Conservation (phyloP, 2,329 filamentous ascomycete species). For the Colletotrichum filicis region DNA sequence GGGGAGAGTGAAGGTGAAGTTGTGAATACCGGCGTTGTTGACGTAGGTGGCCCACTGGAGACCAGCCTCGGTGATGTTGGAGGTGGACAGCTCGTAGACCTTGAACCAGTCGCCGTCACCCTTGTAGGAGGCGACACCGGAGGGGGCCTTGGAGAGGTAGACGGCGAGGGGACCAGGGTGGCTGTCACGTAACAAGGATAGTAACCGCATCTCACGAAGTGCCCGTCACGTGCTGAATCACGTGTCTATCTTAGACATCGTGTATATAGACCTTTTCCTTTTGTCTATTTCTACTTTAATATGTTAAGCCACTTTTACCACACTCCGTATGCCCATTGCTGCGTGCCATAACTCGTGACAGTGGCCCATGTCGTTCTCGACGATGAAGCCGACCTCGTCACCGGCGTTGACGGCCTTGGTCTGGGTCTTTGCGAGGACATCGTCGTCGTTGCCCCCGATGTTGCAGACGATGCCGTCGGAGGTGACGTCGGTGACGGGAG, state of each 20-base stretch:
- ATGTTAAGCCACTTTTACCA: too few relatives aligned
- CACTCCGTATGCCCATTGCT: too few relatives aligned
- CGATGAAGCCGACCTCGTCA: constrained; percentile 53
- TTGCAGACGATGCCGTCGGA: constrained; percentile 53
- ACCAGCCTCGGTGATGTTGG: constrained; percentile 41
- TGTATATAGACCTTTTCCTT: too few relatives aligned
- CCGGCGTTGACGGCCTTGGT: constrained; percentile 51
- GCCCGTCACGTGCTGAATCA: too few relatives aligned
- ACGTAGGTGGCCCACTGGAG: constrained; percentile 46
- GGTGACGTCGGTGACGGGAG: constrained; percentile 51
- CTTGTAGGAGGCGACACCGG: constrained; percentile 42
- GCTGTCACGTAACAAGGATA: too few relatives aligned
- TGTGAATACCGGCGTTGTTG: constrained; percentile 43
- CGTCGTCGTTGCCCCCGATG: constrained; percentile 48
- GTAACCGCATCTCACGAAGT: too few relatives aligned
- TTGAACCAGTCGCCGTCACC: constrained; percentile 51
- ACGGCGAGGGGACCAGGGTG: constrained; percentile 52
- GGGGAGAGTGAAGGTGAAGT: constrained; percentile 54
- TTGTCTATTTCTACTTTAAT: too few relatives aligned
- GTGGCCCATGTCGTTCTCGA: constrained; percentile 48
- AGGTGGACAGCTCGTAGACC: constrained; percentile 47
- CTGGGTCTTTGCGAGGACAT: constrained; percentile 48
- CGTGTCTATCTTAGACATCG: too few relatives aligned
- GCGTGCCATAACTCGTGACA: too few relatives aligned
- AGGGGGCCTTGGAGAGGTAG: constrained; percentile 50